Base-by-base conservation (phyloP, 805 yeast genomes). In the Spencermartinsiella europaea region DNA sequence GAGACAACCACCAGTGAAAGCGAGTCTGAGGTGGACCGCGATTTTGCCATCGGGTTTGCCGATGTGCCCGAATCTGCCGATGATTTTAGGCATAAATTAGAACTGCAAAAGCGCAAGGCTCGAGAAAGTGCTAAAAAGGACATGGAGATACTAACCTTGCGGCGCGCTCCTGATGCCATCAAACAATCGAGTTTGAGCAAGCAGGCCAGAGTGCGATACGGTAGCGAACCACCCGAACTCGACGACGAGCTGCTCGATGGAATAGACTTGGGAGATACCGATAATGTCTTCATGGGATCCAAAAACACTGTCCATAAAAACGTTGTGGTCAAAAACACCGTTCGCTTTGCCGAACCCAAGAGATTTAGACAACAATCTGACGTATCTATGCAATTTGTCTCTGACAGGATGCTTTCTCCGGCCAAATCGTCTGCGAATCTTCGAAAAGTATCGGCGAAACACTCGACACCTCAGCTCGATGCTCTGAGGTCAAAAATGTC, bases 221-320 rank as follows among this genome's bases (percentile, higher is more conserved):
- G 31, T 7, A 25, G 31, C 31, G 31, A 25, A 12, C 31, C 31
- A 12, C 31, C 31, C 7, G 31, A 25, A 12, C 12, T 12, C 10
- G 10, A 7, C 12, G 31, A 25, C 12, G 52, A 49, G 35, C 52
- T 53, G 42, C 36, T 48, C n/a, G 58, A 54, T 5, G 53, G 53
- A 2, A 39, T 51, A 21, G 55, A 55, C n/a, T 21, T 42, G 34
- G 36, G 35, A 17, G 45, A 36, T 25, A 49, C 40, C n/a, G 49
- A 46, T 21, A 31, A 28, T 16, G 27, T 47, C 22, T 36, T 38
- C 28, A 40, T 27, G 3, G 41, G 43, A 19, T 36, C 49, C 14
- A 47, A 49, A 28, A 46, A 35, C 5, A 38, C 44, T 22, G 19
- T 37, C 8, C 51, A 52, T 28, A 36, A 44, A 14, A 47, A 52